Percentiles rank a stretch among this genome's conserved stretches.
phyloP scores from a whole-genome alignment of 306 rosid genomes.

The Fragaria vesca region DNA sequence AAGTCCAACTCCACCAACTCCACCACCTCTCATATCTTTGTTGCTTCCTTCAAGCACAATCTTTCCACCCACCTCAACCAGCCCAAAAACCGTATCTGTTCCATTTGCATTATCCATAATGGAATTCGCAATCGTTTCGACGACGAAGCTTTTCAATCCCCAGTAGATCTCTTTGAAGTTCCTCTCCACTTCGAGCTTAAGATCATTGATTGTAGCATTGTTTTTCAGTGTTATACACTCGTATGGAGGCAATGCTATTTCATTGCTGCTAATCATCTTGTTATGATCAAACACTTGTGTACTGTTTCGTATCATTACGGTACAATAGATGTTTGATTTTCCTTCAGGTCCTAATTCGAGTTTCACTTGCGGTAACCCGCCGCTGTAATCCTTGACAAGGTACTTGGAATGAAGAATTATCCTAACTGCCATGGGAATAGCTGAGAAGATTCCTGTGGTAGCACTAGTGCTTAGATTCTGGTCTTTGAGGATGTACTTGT shows the following conservation, averaged over 20 bases:
- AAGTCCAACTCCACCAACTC: not conserved
- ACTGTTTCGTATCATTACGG: conserved; percentile 41
- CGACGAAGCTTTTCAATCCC: conserved; percentile 61
- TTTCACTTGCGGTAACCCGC: conserved; percentile 42
- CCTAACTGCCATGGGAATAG: conserved; percentile 60
- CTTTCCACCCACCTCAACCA: conserved; percentile 59
- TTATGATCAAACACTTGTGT: not conserved
- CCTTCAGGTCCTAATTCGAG: conserved; percentile 43
- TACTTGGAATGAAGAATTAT: conserved; percentile 69
- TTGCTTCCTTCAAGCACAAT: conserved; percentile 48
- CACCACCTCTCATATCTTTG: conserved; percentile 18
- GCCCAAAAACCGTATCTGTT: conserved; percentile 46
- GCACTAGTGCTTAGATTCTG: conserved; percentile 26
- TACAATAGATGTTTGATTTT: conserved; percentile 45
- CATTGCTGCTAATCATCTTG: not conserved
- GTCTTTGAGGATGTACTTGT: conserved; percentile 58
- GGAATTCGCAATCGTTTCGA: conserved; percentile 45
- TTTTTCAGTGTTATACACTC: conserved; percentile 57
- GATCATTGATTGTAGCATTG: conserved; percentile 54
- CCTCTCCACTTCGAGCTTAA: conserved; percentile 65
- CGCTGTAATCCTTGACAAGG: conserved; percentile 55
- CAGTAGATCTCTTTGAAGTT: conserved; percentile 70
- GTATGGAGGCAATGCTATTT: conserved; percentile 42
- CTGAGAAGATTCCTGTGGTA: conserved; percentile 41
- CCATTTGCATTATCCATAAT: conserved; percentile 34